Evolutionary conservation across 106 monocot species (phyloP), one percentile per base, ranked within the genome.

Genomic region (Amphibolis antarctica): DNA sequence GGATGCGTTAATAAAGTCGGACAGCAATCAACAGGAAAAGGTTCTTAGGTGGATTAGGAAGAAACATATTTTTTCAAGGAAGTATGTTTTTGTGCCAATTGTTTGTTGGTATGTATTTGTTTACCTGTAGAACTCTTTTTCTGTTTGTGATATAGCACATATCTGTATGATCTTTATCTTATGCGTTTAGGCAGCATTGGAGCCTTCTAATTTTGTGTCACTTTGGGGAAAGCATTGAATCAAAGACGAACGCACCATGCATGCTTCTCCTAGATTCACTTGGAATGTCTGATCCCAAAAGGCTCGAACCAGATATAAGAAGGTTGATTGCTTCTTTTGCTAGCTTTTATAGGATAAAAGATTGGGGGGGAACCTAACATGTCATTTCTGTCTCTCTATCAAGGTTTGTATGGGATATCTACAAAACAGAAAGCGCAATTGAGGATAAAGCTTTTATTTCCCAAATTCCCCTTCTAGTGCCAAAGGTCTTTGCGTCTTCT

Each of bases 231-330:
- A 66, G 18, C 14, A 48, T 63, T 51, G 55, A 57, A 13, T 68
- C 79, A 4, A 69, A 56, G 43, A 60, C 63, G 4, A 68, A 67
- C 17, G 66, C 53, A 20, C 85, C 85, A 12, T 85, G 82, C 73
- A 89, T 89, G 85, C 55, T 89, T 62, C 69, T 89, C 22, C 60
- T 89, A 29, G 89, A 89, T 82, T 89, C 89, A 28, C 85, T 89
- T 0, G 69, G 73, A 9, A 64, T 49, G 10, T 31, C 45, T 10
- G 75, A 69, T 55, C 85, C 89, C 22, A 75, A 69, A 66, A 81
- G 79, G 55, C 60, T 89, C 64, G 82, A 85, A 57, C 81, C 82
- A 12, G 66, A 74, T 22, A 85, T 89, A 57, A 79, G 82, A 70
- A 82, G 77, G 89, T 85, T 42, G 55, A 25, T 4, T 46, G 44